These are phyloP conservation scores for Hyaloscypha hepaticicola DNA, from an alignment of 495 filamentous ascomycete species.

Conservation along the genomic window DNA sequence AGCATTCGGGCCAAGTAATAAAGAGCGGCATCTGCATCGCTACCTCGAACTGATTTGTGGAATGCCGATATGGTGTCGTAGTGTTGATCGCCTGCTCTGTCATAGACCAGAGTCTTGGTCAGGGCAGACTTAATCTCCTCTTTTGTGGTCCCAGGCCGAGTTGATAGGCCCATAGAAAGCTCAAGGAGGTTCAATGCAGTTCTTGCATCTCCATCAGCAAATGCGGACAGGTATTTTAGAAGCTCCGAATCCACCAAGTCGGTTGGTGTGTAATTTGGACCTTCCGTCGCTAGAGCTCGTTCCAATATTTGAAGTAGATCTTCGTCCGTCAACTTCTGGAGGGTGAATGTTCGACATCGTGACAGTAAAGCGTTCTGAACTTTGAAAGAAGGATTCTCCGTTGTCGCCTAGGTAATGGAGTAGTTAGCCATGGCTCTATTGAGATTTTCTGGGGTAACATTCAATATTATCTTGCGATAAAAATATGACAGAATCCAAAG, in stretches of 20 bases:
- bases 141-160: conserved; percentile 46
- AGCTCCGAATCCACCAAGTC: conserved; percentile 74
- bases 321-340: conserved; percentile 67
- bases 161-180: conserved; percentile 64
- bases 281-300: conserved; percentile 59
- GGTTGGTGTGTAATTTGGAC: conserved; percentile 46
- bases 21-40: conserved; percentile 78
- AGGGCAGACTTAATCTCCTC: conserved; percentile 74
- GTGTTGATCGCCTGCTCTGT: conserved; percentile 91
- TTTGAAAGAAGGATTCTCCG: conserved; percentile 96
- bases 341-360: conserved; percentile 85
- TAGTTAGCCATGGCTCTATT: no score
- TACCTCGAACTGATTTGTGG: conserved; percentile 91
- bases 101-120: conserved; percentile 90
- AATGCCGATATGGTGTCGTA: conserved; percentile 96
- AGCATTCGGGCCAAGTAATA: conserved; percentile 97
- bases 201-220: conserved; percentile 88
- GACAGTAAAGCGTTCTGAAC: conserved; percentile 85
- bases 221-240: conserved; percentile 75
- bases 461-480: no score
- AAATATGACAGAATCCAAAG: no score
- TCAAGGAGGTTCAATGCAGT: conserved; percentile 92
- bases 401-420: conserved; percentile 93
- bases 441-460: no score
- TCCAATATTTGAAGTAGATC: conserved; percentile 71